Evolutionary conservation across 495 filamentous ascomycete species (phyloP).

Genomic region (Aspergillus sclerotioniger): DNA sequence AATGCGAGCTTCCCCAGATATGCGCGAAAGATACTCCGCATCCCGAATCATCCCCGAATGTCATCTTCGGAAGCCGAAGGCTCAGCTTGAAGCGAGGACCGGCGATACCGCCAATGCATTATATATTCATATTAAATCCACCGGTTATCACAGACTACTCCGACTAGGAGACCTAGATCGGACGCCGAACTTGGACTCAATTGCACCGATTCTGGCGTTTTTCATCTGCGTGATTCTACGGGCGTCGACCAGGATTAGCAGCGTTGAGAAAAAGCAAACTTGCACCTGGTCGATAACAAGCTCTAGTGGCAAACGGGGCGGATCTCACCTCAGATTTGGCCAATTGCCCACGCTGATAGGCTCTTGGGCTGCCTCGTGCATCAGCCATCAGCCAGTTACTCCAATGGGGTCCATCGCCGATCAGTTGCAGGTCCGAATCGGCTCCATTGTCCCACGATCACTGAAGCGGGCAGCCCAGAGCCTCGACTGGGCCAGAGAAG

Average conservation of each 20-base stretch:
- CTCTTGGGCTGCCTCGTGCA: neutral
- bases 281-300: neutral
- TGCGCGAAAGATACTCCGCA: neutral
- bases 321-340: neutral
- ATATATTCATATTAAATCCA: no score
- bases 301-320: neutral
- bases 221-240: no score
- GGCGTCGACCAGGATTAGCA: neutral
- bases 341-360: neutral
- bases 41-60: neutral
- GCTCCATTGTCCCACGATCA: no score
- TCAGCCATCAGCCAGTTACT: neutral
- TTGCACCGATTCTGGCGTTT: no score
- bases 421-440: no score
- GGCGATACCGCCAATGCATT: neutral
- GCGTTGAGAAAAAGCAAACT: neutral
- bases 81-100: neutral
- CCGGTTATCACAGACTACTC: no score
- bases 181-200: no score
- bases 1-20: neutral
- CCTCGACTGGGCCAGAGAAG: neutral
- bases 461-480: no score
- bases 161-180: no score
- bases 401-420: no score
- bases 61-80: neutral